Percentiles rank a stretch among this genome's conserved stretches.
These are phyloP conservation scores for Iris pallida DNA, from an alignment of 116 monocot genomes.

Conservation along the genomic window DNA sequence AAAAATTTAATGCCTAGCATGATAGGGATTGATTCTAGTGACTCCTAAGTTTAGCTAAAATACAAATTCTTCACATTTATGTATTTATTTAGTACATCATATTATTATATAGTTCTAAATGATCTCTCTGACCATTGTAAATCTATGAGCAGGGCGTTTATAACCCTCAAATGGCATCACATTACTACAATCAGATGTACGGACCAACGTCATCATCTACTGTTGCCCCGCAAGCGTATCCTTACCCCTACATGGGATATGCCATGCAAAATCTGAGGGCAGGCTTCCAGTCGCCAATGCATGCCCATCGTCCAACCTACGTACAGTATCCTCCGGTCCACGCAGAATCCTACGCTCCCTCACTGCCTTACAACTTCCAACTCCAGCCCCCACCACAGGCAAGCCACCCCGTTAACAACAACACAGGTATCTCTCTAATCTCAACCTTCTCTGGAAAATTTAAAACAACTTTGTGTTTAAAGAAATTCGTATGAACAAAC, in stretches of 20 bases:
- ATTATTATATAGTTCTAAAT: no score
- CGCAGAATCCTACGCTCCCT: conserved; percentile 8
- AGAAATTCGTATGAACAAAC: no score
- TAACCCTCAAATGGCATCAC: conserved; percentile 38
- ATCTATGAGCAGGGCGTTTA: conserved; percentile 27
- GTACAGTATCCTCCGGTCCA: conserved; percentile 8
- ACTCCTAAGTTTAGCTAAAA: no score
- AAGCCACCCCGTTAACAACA: conserved; percentile 20
- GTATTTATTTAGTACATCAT: no score
- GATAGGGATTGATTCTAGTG: no score
- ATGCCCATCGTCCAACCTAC: conserved; percentile 7
- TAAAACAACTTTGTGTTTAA: not conserved
- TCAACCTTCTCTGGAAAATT: not conserved
- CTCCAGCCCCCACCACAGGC: conserved; percentile 27
- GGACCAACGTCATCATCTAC: conserved; percentile 25
- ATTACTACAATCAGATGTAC: conserved; percentile 43
- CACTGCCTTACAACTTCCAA: conserved; percentile 15
- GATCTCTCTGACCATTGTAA: no score
- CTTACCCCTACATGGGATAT: conserved; percentile 24
- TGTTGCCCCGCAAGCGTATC: conserved; percentile 17
- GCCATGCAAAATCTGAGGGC: conserved; percentile 16
- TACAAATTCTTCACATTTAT: no score
- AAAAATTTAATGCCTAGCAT: no score
- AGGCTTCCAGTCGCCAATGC: conserved; percentile 6
- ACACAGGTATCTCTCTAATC: conserved; percentile 11